Base-by-base conservation (phyloP, 2,329 filamentous ascomycete species). In the Ceratocystis alfenasii region DNA sequence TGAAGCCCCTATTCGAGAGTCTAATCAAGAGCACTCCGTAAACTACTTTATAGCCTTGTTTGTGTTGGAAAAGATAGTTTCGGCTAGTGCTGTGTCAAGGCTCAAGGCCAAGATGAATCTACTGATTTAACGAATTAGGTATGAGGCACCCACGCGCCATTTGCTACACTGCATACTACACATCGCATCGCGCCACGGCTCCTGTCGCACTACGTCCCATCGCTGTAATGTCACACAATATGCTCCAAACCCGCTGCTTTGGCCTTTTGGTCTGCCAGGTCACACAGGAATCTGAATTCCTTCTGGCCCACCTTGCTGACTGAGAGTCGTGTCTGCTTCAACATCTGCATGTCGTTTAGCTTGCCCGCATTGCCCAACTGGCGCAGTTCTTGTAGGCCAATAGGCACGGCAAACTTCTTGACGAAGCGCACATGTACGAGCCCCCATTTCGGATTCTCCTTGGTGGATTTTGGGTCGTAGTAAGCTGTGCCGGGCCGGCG, bases 341-440 rank as follows among this genome's bases (percentile, higher is more conserved):
- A 78, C 76, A 94, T 82, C 76, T 96, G 89, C 84, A 97, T 90
- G 62, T 84, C 81, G 71, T 84, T 83, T 50, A 95, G 77, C 5
- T 83, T 79, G 0, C 80, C 81, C 0, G 74, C 72, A 50, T 79
- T 78, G 5, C 83, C 83, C 71, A 87, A 79, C 45, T 82, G 81
- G 65, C 88, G 87, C 57, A 96, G 80, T 70, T 89, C 85, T 68
- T 83, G 82, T 63, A 96, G 80, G 4, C 81, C 81, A 66, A 97
- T 82, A 0, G 85, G 82, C 15, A 84, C 80, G 1, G 80, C 78
- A 70, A 97, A 91, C 75, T 96, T 96, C 73, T 85, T 86, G 66
- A 88, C 85, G 74, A 95, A 96, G 71, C 87, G 82, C 61, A 97
- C 93, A 68, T 95, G 88, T 1, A 97, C 94, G 20, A 94, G 83